Evolutionary conservation across 177 flowering plant species (phyloP).

Genomic region (Vitis hybrid): DNA sequence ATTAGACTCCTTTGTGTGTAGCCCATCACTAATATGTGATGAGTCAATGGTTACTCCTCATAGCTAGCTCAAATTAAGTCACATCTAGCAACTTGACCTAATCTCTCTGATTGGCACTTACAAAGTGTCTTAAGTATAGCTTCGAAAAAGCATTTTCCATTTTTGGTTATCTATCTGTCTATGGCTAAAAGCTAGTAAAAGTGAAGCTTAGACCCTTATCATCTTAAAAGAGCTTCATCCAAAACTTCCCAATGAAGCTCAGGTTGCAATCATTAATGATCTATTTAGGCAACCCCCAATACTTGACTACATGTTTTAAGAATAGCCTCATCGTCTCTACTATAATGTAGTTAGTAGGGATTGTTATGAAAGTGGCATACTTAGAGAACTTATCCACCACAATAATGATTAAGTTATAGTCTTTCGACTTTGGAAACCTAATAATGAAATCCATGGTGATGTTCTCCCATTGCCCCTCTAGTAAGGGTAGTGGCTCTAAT

Average conservation of each 20-base stretch:
- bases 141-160: slow-evolving; percentile 6
- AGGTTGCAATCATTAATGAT: slow-evolving; percentile 12
- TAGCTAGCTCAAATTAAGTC: not conserved
- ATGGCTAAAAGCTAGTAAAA: slow-evolving; percentile 19
- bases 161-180: slow-evolving; percentile 13
- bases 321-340: slow-evolving; percentile 6
- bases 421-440: slow-evolving; percentile 3
- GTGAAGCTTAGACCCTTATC: not conserved
- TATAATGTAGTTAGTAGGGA: not conserved
- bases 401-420: not conserved
- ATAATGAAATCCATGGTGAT: not conserved
- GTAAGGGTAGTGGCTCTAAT: slow-evolving; percentile 14
- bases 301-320: slow-evolving; percentile 9
- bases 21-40: not conserved
- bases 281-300: slow-evolving; percentile 9
- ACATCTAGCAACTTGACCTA: slow-evolving; percentile 5
- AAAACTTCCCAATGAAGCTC: slow-evolving; percentile 10
- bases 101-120: slow-evolving; percentile 4
- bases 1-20: not conserved
- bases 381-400: slow-evolving; percentile 17
- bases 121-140: slow-evolving; percentile 9
- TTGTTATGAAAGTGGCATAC: slow-evolving; percentile 9
- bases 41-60: slow-evolving; percentile 8
- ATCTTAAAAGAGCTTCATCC: slow-evolving; percentile 5
- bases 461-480: slow-evolving; percentile 6